Percentiles rank a stretch among this genome's conserved stretches.
These are phyloP conservation scores for Omphalea diandra DNA, from an alignment of 441 rosid genomes.

Conservation along the genomic window DNA sequence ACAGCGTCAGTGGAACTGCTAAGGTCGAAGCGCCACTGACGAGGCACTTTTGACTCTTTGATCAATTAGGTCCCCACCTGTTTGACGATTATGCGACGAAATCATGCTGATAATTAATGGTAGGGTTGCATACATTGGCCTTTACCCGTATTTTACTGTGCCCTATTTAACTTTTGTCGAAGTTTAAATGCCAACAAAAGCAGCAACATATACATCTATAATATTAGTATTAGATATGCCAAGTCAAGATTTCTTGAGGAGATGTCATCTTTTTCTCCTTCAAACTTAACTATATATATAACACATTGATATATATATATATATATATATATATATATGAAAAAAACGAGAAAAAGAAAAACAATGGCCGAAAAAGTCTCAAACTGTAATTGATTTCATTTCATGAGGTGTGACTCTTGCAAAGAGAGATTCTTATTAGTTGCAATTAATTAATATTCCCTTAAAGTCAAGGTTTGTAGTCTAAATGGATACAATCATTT, in stretches of 20 bases:
- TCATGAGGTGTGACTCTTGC: background rate
- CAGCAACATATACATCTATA: background rate
- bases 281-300: background rate
- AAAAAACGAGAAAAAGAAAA: background rate
- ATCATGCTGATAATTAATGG: background rate
- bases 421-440: background rate
- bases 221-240: too few species aligned
- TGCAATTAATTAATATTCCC: background rate
- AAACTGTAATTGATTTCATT: background rate
- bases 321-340: too few species aligned
- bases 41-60: constrained; percentile 22
- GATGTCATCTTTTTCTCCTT: background rate
- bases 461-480: background rate
- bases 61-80: constrained; percentile 18
- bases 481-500: too few species aligned
- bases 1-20: background rate
- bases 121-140: background rate
- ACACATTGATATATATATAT: too few species aligned
- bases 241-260: constrained; percentile 20
- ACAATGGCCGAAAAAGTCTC: background rate
- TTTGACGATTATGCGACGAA: constrained; percentile 20
- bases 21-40: background rate
- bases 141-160: background rate
- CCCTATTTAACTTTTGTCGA: background rate
- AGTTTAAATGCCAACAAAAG: background rate